phyloP scores from a whole-genome alignment of 2,329 filamentous ascomycete genomes.

The Colletotrichum cuscutae region DNA sequence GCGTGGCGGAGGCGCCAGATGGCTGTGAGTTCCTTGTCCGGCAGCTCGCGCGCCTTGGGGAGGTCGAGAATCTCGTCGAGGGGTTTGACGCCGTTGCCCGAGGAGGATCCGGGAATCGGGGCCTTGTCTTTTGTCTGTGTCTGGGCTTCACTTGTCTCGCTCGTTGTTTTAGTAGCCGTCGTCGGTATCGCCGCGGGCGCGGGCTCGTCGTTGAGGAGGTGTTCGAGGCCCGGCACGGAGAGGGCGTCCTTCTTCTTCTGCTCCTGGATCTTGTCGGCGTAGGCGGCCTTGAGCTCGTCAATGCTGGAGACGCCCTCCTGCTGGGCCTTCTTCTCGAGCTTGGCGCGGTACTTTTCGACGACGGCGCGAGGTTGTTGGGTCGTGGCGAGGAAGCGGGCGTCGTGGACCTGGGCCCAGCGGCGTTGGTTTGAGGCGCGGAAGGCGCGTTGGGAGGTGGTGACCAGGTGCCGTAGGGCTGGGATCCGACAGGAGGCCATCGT shows the following conservation, averaged over 20 bases:
- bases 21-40: conserved; percentile 83
- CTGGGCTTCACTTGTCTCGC: background rate
- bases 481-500: conserved; percentile 61
- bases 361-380: conserved; percentile 75
- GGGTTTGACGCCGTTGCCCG: conserved; percentile 49
- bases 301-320: conserved; percentile 77
- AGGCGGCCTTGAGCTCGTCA: conserved; percentile 81
- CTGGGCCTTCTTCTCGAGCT: conserved; percentile 84
- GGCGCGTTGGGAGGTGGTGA: conserved; percentile 44
- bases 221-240: conserved; percentile 49
- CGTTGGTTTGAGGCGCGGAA: conserved; percentile 66
- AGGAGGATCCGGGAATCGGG: conserved; percentile 39
- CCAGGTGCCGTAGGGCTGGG: conserved; percentile 59
- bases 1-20: conserved; percentile 93
- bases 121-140: background rate
- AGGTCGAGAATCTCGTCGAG: conserved; percentile 76
- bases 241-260: conserved; percentile 75
- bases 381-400: conserved; percentile 89
- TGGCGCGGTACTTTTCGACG: conserved; percentile 86
- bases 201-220: conserved; percentile 39
- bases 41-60: conserved; percentile 77
- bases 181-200: conserved; percentile 42
- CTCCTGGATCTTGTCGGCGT: conserved; percentile 83
- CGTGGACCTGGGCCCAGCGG: conserved; percentile 91
- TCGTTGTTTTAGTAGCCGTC: conserved; percentile 4